These are phyloP conservation scores for Sorghum bicolor DNA, from an alignment of 176 grass and related monocot genomes.

Conservation along the genomic window Sorghum_bicolor_NCBIv3 NC_012879.2:3471501-3472000, in stretches of 20 bases:
- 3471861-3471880: not conserved
- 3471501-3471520: not conserved
- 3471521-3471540: not conserved
- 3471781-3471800: not conserved
- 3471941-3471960: not conserved
- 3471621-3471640: constrained; percentile 10
- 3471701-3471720: constrained; percentile 13
- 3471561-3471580: not conserved
- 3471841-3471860: not conserved
- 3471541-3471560: not conserved
- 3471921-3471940: not conserved
- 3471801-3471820: not conserved
- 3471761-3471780: not conserved
- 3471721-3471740: not conserved
- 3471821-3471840: not conserved
- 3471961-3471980: not conserved
- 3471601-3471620: not conserved
- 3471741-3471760: not conserved
- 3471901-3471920: not conserved
- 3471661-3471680: not conserved
- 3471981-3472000: not conserved
- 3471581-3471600: not conserved
- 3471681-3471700: constrained; percentile 8
- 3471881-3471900: not conserved
- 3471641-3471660: not conserved